phyloP scores from a whole-genome alignment of 2,329 filamentous ascomycete genomes.

The Clonostachys chloroleuca region DNA sequence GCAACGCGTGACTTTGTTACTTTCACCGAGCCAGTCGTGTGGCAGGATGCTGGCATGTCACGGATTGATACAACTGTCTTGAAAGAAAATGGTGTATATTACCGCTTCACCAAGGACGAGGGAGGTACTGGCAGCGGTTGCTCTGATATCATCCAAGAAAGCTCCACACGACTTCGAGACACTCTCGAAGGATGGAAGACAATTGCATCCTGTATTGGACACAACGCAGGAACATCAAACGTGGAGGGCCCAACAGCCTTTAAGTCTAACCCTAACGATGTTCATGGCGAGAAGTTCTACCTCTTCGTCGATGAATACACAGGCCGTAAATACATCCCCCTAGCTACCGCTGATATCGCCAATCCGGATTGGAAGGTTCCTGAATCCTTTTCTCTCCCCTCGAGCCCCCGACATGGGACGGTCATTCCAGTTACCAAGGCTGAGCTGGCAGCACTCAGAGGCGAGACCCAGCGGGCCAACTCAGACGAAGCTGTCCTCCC shows the following conservation, averaged over 20 bases:
- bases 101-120: constrained; percentile 53
- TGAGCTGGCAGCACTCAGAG: constrained; percentile 28
- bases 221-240: constrained; percentile 37
- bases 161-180: constrained; percentile 32
- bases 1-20: constrained; percentile 45
- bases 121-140: constrained; percentile 43
- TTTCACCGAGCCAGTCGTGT: constrained; percentile 39
- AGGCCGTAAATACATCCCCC: constrained; percentile 45
- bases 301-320: constrained; percentile 51
- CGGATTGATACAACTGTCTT: constrained; percentile 49
- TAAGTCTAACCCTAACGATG: constrained; percentile 41
- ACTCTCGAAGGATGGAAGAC: constrained; percentile 35
- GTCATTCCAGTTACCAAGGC: constrained; percentile 44
- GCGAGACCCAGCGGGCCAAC: background rate
- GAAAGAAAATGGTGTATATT: constrained; percentile 31
- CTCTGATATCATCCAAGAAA: constrained; percentile 49
- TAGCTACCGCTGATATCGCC: constrained; percentile 43
- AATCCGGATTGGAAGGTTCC: constrained; percentile 44
- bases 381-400: constrained; percentile 36
- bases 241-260: constrained; percentile 50
- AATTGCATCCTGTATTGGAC: constrained; percentile 42
- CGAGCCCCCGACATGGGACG: constrained; percentile 47
- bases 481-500: constrained; percentile 24
- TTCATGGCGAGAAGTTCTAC: constrained; percentile 47
- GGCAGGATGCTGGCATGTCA: constrained; percentile 46